These are phyloP conservation scores for Bruguiera hainesii DNA, from an alignment of 441 rosid genomes.

Conservation along the genomic window DNA sequence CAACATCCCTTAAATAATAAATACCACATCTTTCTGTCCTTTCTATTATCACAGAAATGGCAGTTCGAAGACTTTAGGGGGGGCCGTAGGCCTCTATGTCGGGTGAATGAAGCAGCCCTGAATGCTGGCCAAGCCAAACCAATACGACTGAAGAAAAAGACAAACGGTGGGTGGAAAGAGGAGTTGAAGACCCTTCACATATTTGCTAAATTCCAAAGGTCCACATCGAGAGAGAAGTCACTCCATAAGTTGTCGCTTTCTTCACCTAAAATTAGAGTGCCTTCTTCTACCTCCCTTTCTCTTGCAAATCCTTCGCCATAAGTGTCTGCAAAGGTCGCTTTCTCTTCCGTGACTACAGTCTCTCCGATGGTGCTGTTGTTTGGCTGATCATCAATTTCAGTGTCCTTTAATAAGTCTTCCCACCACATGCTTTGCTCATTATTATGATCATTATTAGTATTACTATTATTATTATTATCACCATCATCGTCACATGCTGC, in stretches of 20 bases:
- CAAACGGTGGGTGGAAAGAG: no score
- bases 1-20: no score
- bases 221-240: background rate
- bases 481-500: background rate
- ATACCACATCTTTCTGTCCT: no score
- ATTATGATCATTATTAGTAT: background rate
- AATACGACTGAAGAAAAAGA: no score
- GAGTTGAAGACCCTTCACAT: no score
- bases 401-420: conserved; percentile 23
- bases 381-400: background rate
- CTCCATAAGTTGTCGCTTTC: background rate
- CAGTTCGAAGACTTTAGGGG: no score
- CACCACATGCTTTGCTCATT: conserved; percentile 18
- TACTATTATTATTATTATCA: background rate
- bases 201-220: background rate
- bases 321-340: background rate
- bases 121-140: no score
- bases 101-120: no score
- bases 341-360: background rate
- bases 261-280: no score
- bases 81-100: no score
- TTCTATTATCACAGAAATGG: no score
- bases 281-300: background rate
- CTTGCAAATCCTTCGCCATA: background rate
- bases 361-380: background rate